Conservation (phyloP, 192 early-diverging fungal genomes). For the Coemansia sp. region DNA sequence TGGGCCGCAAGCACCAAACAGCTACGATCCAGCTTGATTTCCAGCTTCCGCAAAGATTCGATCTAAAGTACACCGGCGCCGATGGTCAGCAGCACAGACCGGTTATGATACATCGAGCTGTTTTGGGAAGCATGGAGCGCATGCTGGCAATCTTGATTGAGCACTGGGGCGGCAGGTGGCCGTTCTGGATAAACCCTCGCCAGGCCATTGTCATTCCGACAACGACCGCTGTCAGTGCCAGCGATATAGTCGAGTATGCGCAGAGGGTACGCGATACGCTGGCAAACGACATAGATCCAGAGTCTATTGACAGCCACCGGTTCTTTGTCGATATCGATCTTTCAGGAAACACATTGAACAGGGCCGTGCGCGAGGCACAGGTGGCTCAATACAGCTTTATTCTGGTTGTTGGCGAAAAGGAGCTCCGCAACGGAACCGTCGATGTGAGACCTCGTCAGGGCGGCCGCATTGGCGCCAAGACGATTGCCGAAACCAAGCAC, state of each 20-base stretch:
- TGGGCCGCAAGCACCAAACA: constrained; percentile 84
- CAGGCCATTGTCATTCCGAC: constrained; percentile 84
- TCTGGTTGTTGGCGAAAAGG: constrained; percentile 82
- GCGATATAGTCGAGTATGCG: constrained; percentile 68
- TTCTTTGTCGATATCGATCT: constrained; percentile 82
- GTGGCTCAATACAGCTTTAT: constrained; percentile 83
- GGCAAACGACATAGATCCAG: constrained; percentile 33
- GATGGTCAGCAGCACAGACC: constrained; percentile 66
- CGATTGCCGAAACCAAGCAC: constrained; percentile 53
- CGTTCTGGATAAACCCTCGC: constrained; percentile 91
- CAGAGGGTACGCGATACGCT: constrained; percentile 47
- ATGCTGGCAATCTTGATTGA: constrained; percentile 96
- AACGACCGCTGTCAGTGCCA: constrained; percentile 34
- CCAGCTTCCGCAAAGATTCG: constrained; percentile 85
- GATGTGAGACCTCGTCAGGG: constrained; percentile 71
- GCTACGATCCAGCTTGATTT: constrained; percentile 96
- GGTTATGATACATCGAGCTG: constrained; percentile 93
- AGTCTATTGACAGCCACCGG: constrained; percentile 56
- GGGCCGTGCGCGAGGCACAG: constrained; percentile 79
- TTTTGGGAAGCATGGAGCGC: constrained; percentile 87
- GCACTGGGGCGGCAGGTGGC: constrained; percentile 88
- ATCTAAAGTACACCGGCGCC: constrained; percentile 69
- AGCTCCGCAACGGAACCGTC: constrained; percentile 64
- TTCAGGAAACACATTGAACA: constrained; percentile 62
- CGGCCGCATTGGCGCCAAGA: constrained; percentile 59